phyloP scores from a whole-genome alignment of 352 stramenopile species.

The Phytophthora idaei region DNA sequence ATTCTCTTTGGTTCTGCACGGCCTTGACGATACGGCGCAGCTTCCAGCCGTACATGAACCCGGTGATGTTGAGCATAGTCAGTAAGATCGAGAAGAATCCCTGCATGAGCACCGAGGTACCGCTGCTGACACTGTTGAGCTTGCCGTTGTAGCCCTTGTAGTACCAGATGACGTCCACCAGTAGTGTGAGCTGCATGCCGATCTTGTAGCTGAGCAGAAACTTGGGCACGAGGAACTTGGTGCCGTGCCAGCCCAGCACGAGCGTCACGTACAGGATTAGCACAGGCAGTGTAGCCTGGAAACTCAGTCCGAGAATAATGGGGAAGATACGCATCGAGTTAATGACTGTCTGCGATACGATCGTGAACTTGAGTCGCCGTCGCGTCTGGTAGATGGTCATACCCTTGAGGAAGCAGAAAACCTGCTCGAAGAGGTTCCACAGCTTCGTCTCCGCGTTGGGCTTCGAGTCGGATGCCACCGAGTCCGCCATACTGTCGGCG shows the following conservation, averaged over 20 bases:
- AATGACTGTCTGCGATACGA: constrained; percentile 83
- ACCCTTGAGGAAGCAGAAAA: constrained; percentile 90
- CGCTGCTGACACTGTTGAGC: constrained; percentile 73
- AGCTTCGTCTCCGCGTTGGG: constrained; percentile 66
- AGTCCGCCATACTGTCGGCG: constrained; percentile 85
- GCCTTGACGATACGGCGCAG: constrained; percentile 86
- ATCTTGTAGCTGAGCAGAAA: constrained; percentile 91
- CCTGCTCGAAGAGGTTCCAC: constrained; percentile 81
- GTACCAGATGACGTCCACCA: constrained; percentile 90
- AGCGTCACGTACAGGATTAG: constrained; percentile 88
- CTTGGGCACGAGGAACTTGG: constrained; percentile 86
- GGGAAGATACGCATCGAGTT: constrained; percentile 86
- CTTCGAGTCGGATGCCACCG: constrained; percentile 69
- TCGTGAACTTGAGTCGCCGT: constrained; percentile 85
- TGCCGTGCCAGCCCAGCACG: constrained; percentile 88
- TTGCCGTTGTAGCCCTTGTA: constrained; percentile 88
- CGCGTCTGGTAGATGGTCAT: constrained; percentile 90
- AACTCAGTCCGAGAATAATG: constrained; percentile 86
- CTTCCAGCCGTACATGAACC: constrained; percentile 89
- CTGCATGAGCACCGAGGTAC: constrained; percentile 86
- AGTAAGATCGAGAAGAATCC: constrained; percentile 86
- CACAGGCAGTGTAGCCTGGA: constrained; percentile 82
- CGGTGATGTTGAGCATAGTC: constrained; percentile 77
- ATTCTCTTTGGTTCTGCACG: constrained; percentile 82
- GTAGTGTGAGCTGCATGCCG: constrained; percentile 85